phyloP scores from a whole-genome alignment of 176 grass and related monocot species.

The Puccinellia tenuiflora region DNA sequence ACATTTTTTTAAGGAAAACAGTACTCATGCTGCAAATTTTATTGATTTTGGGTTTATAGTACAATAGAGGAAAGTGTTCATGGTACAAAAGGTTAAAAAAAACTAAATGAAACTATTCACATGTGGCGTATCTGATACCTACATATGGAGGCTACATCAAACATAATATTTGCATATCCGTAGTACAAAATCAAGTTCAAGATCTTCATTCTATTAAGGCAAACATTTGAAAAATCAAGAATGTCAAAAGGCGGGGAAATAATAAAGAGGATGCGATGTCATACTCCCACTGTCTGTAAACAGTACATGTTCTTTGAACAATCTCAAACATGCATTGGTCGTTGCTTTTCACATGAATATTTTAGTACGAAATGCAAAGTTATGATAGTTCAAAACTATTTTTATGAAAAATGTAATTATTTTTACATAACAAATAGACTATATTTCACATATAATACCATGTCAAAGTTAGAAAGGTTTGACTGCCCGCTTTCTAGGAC shows the following conservation, averaged over 20 bases:
- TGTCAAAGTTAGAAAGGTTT: not conserved
- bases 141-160: constrained; percentile 1
- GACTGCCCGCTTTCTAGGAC: not conserved
- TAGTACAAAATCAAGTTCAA: not conserved
- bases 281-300: not conserved
- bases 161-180: not conserved
- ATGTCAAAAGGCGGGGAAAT: not conserved
- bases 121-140: not conserved
- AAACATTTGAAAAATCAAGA: not conserved
- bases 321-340: not conserved
- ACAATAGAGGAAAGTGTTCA: no score
- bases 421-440: not conserved
- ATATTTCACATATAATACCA: not conserved
- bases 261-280: not conserved
- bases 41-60: no score
- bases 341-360: not conserved
- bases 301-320: not conserved
- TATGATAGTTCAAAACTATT: not conserved
- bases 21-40: no score
- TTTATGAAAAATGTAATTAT: not conserved
- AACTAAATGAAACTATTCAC: no score
- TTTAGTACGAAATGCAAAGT: not conserved
- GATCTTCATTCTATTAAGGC: not conserved
- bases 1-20: no score
- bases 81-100: no score